Base-by-base conservation (phyloP, 202 grass and related monocot species). In the Alloteropsis angusta region DNA sequence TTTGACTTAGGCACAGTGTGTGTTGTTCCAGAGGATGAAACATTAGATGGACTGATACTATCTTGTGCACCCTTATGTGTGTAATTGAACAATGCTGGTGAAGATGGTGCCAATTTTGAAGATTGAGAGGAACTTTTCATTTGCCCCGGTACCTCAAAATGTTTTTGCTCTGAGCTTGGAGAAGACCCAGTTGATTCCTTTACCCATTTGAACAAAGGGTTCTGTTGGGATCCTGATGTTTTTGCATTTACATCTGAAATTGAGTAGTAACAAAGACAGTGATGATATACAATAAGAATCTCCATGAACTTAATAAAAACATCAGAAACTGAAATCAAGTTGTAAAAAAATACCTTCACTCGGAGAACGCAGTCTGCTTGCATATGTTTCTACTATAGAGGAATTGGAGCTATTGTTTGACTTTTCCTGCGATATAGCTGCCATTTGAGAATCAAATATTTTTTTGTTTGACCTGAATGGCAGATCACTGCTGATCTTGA, bases 401-500 rank as follows among this genome's bases (percentile, higher is more conserved):
- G 80, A 68, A 71, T 64, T 71, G 50, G 80, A 77, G 46, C 71
- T 76, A 41, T 80, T 61, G 18, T 58, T 75, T 71, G 72, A 63
- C 77, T 86, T 91, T 71, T 83, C 74, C 57, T 85, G 82, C 17
- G 63, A 86, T 46, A 87, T 81, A 71, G 77, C 73, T 60, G 87
- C 87, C 57, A 90, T 81, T 72, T 92, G 85, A 60, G 89, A 90
- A 92, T 90, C 90, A 71, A 90, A 93, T 52, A 83, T 81, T 90
- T 92, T 85, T 84, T 90, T 97, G 84, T 89, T 92, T 67, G 85
- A 85, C 56, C 84, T 85, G 77, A 97, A 94, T 46, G 90, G 92
- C 17, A 85, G 90, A 68, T 88, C 83, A 75, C 77, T 84, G 79
- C 54, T 88, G 48, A 94, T 83, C 72, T 78, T 94, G 60, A 90